Conservation (phyloP, 768 basidiomycete genomes). For the Daedalea quercina region DNA sequence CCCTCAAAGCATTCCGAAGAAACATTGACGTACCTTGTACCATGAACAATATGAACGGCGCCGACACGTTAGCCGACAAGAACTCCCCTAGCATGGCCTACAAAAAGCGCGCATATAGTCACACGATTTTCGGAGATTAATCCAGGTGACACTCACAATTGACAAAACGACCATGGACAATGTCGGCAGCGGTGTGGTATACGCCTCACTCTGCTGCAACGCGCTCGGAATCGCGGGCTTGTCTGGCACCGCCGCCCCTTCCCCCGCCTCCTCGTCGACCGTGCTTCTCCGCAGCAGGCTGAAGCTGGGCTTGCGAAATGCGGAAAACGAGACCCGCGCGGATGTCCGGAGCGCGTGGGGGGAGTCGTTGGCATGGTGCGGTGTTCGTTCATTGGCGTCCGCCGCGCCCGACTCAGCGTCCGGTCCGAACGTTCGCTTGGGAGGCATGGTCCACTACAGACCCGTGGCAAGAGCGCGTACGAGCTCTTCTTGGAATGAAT, state of each 20-base stretch:
- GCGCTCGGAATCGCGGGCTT: slow-evolving; percentile 73
- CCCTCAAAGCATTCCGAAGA: neutral
- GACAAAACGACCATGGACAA: slow-evolving; percentile 90
- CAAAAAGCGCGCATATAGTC: neutral
- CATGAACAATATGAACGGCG: slow-evolving; percentile 93
- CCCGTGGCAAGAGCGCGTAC: too few relatives aligned
- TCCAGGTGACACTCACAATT: slow-evolving; percentile 43
- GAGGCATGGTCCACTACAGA: neutral
- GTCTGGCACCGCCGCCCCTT: slow-evolving; percentile 27
- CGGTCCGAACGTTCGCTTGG: slow-evolving; percentile 12
- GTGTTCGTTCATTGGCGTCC: neutral
- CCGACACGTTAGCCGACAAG: slow-evolving; percentile 86
- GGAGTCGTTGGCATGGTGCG: neutral
- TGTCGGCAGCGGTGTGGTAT: slow-evolving; percentile 75
- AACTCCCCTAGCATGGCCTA: slow-evolving; percentile 95
- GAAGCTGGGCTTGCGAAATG: slow-evolving; percentile 11
- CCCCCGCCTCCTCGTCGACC: slow-evolving; percentile 18
- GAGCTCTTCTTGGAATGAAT: neutral
- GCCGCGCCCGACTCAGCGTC: slow-evolving; percentile 11
- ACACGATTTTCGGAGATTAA: neutral
- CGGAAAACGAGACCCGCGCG: slow-evolving; percentile 22
- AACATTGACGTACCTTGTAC: slow-evolving; percentile 57
- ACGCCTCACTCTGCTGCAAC: slow-evolving; percentile 53
- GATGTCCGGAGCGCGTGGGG: slow-evolving; percentile 5
- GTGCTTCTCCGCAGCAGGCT: slow-evolving; percentile 17